Evolutionary conservation across 192 early-diverging fungal genomes (phyloP), one percentile per base, ranked within the genome.

Genomic region (Diversispora eburnea): DNA sequence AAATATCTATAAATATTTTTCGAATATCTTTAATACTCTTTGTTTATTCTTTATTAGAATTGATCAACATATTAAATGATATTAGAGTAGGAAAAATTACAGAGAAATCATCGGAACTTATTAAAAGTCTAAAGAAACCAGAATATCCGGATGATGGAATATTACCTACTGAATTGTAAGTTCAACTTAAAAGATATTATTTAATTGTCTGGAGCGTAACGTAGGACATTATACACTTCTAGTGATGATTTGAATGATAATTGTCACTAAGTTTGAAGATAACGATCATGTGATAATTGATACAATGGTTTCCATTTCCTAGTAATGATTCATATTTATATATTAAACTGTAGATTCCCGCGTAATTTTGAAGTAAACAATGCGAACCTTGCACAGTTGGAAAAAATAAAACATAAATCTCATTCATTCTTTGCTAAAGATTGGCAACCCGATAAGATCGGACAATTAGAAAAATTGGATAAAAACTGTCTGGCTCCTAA

Each of bases 11-110:
- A 60, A 43, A n/a, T 4, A 17, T 22, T 59, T 52, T 33, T 52
- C 5, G 19, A 9, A 39, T 49, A 39, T 49, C 39, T 62, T 49
- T 60, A 39, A 51, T 33, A 52, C 19, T 22, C 25, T 25, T 55
- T 15, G 5, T 19, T 51, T 46, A 51, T 47, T 59, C 66, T 9
- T 55, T 64, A 48, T 56, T 42, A 54, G 59, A 69, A 17, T 93
- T 98, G 70, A 82, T 94, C 67, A 81, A 88, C 22, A 87, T 98
- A 75, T 84, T 98, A 39, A 94, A 94, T 72, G 93, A 98, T 74
- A 85, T 95, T 79, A 87, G 95, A 56, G 78, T 90, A 48, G 94
- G 94, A 8, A 73, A 78, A 19, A 67, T 94, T 8, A 88, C 93
- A 0, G 61, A 77, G 0, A 75, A 86, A 48, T 86, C 89, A 4